These are phyloP conservation scores for Mariannaea elegans DNA, from an alignment of 2,329 filamentous ascomycete genomes.

Conservation along the genomic window DNA sequence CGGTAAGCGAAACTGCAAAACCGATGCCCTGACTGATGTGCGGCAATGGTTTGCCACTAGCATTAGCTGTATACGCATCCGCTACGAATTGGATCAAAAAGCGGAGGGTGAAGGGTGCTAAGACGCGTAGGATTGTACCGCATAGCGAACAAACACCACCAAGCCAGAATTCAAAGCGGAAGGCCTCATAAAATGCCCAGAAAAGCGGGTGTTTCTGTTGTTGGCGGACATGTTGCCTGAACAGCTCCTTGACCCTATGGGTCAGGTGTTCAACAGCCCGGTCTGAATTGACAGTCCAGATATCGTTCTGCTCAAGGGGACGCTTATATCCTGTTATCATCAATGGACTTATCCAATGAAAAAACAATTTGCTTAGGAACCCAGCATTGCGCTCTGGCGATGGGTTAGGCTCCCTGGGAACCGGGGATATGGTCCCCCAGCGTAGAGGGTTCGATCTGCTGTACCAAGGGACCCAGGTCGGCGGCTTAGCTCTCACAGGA, in stretches of 20 bases:
- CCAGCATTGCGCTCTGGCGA: neutral
- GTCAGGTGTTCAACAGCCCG: neutral
- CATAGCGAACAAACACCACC: constrained; percentile 1
- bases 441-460: too few species aligned
- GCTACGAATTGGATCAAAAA: constrained; percentile 3
- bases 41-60: neutral
- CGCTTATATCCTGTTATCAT: constrained; percentile 7
- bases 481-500: too few species aligned
- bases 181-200: constrained; percentile 1
- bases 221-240: neutral
- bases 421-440: neutral
- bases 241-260: neutral
- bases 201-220: neutral
- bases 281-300: constrained; percentile 7
- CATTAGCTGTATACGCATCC: neutral
- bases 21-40: constrained; percentile 6
- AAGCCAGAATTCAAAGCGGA: constrained; percentile 1
- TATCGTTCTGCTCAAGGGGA: constrained; percentile 6
- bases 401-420: constrained; percentile 1
- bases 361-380: neutral
- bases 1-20: neutral
- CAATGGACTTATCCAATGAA: constrained; percentile 13
- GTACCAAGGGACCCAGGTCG: too few species aligned
- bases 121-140: neutral
- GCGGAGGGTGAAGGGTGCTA: neutral